Evolutionary conservation across 306 rosid species (phyloP).

Genomic region (Quercus robur): DNA sequence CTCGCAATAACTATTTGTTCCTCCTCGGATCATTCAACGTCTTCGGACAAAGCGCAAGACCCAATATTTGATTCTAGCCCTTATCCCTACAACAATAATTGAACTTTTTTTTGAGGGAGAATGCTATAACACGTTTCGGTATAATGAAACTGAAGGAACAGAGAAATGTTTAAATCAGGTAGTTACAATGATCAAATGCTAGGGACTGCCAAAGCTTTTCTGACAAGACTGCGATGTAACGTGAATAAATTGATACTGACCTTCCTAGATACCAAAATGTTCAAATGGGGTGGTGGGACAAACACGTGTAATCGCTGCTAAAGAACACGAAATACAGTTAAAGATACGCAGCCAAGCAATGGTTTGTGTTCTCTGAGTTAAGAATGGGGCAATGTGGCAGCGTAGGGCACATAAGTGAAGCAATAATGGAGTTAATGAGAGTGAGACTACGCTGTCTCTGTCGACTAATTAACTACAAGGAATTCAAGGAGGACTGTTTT

Average conservation of each 20-base stretch:
- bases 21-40: too few species aligned
- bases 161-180: constrained; percentile 25
- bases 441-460: neutral
- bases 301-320: constrained; percentile 33
- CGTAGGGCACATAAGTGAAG: constrained; percentile 13
- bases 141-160: neutral
- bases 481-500: too few species aligned
- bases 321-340: constrained; percentile 17
- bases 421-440: neutral
- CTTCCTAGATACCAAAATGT: constrained; percentile 1
- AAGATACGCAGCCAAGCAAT: constrained; percentile 24
- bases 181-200: neutral
- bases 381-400: constrained; percentile 38
- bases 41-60: too few species aligned
- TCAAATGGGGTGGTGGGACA: constrained; percentile 27
- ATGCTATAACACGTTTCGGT: neutral
- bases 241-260: constrained; percentile 21
- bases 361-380: constrained; percentile 10
- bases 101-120: too few species aligned
- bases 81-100: too few species aligned
- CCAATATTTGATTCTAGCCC: too few species aligned
- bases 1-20: too few species aligned
- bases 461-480: too few species aligned
- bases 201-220: constrained; percentile 1
- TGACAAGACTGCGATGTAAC: constrained; percentile 13